Evolutionary conservation across 441 rosid genomes (phyloP), one percentile per base, ranked within the genome.

Genomic region (Corymbia calophylla): DNA sequence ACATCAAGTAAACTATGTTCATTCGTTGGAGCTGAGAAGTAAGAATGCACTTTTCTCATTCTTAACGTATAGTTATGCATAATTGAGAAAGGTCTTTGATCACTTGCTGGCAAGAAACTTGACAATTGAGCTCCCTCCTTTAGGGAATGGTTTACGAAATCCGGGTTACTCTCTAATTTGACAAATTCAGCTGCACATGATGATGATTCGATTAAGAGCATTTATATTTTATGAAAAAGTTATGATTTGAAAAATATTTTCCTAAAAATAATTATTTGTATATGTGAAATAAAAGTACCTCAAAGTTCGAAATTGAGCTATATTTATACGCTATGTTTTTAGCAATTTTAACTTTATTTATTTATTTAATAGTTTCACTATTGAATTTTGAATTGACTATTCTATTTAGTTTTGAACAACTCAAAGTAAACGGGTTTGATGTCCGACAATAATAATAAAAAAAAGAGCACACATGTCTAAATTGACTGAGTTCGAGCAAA

Each of bases 191-290:
- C 51, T 44, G 6, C 3, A 23, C n/a, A 2, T 77, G 84, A 23
- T 23, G 6, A 44, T 0, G 10, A 13, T n/a, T 66, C 11, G 39
- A 66, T n/a, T 66, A 31, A 66, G 39, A 5, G 39, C 0, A 1
- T n/a, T n/a, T 66, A 11, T n/a, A 11, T n/a, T 16, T 66, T 16
- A 16, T 3, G 3, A 2, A 16, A 17, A 17, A 53, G 1, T 2
- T 17, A 54, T 3, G 56, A 54, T 54, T 54, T 54, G 23, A 1
- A 54, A 64, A n/a, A 14, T 3, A 64, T 64, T n/a, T 3, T 64
- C 9, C 32, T 0, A 54, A 54, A 1, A 54, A 54, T 54, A 7
- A 54, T 17, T 54, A 18, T 54, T 7, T 21, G 44, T 39, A 39
- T 39, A 39, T 3, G 1, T 31, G 1, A 15, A 64, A 14, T 9